Base-by-base conservation (phyloP, 768 basidiomycete genomes). In the Rhodotorula babjevae region DNA sequence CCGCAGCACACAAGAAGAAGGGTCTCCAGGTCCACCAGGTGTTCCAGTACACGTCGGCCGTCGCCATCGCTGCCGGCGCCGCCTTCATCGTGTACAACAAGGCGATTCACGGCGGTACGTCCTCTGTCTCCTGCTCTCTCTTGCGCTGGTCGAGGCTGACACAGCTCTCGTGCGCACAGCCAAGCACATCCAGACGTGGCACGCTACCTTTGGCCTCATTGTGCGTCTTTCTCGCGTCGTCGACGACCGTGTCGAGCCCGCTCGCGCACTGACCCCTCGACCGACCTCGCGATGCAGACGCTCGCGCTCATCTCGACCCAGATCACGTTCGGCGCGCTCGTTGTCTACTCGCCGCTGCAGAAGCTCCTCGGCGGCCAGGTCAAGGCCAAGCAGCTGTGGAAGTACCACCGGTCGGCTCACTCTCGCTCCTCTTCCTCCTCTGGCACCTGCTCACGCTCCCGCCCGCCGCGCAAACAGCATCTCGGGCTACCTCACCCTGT, bases 41-140 rank as follows among this genome's bases (percentile, higher is more conserved):
- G 11, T 70, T 78, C 42, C 77, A 78, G 65, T 63, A 59, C 59
- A 23, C 66, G 10, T 73, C 72, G 25, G 59, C 69, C 2, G 53
- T 59, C 31, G n/a, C 50, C 18, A 66, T 74, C 59, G 65, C 73
- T 21, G 65, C 70, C 1, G 77, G 77, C 3, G 47, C 75, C 2
- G 23, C 40, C 12, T 42, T 71, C 33, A 78, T 78, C 65, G 52
- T 74, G 5, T 75, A 71, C 67, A 78, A 78, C 67, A 78, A 78
- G 63, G 72, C 67, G 19, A 40, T 72, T 2, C 69, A 74, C 36
- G 65, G 68, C 0, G 76, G 74, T 73, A n/a, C 36, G 12, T 42
- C 9, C 25, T 12, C 29, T 6, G 2, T 10, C 1, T 29, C 47
- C 8, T 6, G 2, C 18, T 36, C 40, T 23, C 10, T 21, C 31